Evolutionary conservation across 352 stramenopile species (phyloP).

Genomic region (Pythium rhizo-oryzae): DNA sequence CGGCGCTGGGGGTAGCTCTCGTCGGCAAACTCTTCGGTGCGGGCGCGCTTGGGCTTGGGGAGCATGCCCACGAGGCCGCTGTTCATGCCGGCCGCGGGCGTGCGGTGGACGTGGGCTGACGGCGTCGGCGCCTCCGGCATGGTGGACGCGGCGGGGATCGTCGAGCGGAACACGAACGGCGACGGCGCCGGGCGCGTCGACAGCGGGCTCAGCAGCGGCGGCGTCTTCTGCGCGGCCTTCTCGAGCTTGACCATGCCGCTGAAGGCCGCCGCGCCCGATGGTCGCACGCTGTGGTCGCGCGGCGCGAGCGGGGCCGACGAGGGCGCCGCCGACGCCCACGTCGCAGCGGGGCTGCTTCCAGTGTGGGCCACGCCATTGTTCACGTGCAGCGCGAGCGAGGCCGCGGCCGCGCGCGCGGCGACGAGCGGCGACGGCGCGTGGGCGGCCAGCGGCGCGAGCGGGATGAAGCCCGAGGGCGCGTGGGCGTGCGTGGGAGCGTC

Average conservation of each 20-base stretch:
- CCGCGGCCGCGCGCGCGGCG: slow-evolving; percentile 21
- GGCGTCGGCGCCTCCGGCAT: slow-evolving; percentile 19
- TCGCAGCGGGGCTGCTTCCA: background rate
- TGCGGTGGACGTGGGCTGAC: slow-evolving; percentile 23
- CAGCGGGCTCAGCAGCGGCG: background rate
- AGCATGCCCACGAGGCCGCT: slow-evolving; percentile 18
- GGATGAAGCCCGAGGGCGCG: slow-evolving; percentile 27
- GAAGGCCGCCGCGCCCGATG: slow-evolving; percentile 5
- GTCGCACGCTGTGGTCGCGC: background rate
- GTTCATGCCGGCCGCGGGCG: background rate
- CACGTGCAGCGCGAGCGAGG: slow-evolving; percentile 23
- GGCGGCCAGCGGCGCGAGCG: slow-evolving; percentile 24
- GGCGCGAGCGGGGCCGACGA: background rate
- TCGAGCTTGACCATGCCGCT: slow-evolving; percentile 32
- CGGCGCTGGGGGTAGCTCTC: slow-evolving; percentile 15
- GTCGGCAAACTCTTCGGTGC: slow-evolving; percentile 19
- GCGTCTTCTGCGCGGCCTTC: slow-evolving; percentile 15
- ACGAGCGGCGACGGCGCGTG: slow-evolving; percentile 28
- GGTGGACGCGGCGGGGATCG: slow-evolving; percentile 15
- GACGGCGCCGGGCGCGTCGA: background rate
- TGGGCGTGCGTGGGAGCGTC: background rate
- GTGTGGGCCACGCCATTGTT: slow-evolving; percentile 8
- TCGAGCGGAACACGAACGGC: slow-evolving; percentile 20
- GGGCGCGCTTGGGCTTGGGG: slow-evolving; percentile 16
- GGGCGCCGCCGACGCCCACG: slow-evolving; percentile 3